Percentiles rank a stretch among this genome's conserved stretches.
Evolutionary conservation across 2,329 filamentous ascomycete genomes (phyloP).

Genomic region (Monosporascus sp.): DNA sequence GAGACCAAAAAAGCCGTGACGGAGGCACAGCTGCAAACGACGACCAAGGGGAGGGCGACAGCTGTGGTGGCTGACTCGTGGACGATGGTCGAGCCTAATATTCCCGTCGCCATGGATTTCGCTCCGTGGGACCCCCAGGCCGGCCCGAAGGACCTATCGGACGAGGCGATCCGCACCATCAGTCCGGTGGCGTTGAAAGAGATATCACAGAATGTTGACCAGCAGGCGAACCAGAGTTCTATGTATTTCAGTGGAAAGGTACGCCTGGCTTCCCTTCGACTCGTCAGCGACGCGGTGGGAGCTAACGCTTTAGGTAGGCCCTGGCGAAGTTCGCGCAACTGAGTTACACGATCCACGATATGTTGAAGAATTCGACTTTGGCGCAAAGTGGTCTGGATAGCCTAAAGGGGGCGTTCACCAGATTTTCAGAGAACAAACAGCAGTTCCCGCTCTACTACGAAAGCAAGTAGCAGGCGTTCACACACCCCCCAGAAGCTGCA

Average conservation of each 20-base stretch:
- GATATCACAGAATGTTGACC: conserved; percentile 67
- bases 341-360: conserved; percentile 58
- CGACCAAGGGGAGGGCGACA: conserved; percentile 77
- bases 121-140: conserved; percentile 64
- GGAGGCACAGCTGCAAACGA: conserved; percentile 64
- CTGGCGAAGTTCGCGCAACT: conserved; percentile 71
- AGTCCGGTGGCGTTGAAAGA: conserved; percentile 62
- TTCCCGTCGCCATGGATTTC: conserved; percentile 72
- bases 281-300: conserved; percentile 18
- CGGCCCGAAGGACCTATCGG: conserved; percentile 43
- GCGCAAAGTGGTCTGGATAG: conserved; percentile 53
- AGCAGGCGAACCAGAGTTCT: conserved; percentile 69
- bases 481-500: background rate
- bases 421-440: conserved; percentile 63
- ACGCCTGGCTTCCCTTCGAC: conserved; percentile 8
- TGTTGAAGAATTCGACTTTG: conserved; percentile 53
- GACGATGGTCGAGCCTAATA: conserved; percentile 68
- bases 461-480: conserved; percentile 33
- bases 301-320: conserved; percentile 36
- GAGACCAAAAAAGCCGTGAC: conserved; percentile 44
- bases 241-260: conserved; percentile 93
- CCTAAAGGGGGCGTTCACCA: conserved; percentile 61
- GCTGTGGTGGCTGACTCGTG: conserved; percentile 68
- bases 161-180: conserved; percentile 54
- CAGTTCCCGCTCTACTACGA: conserved; percentile 62